Conservation (phyloP, 768 basidiomycete genomes). For the Leccinellum luteum region DNA sequence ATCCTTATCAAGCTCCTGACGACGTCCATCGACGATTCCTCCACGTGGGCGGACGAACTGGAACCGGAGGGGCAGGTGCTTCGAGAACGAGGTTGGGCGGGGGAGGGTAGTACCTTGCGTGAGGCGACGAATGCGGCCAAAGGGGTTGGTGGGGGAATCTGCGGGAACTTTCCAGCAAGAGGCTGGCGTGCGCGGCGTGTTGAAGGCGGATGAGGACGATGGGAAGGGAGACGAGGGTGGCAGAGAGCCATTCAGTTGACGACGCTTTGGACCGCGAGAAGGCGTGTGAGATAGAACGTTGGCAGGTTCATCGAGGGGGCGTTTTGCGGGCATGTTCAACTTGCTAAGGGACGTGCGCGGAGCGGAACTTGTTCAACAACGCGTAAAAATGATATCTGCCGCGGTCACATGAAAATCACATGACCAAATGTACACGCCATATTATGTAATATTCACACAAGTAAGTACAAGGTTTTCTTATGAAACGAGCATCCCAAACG, state of each 20-base stretch:
- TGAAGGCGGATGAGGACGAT: slow-evolving; percentile 23
- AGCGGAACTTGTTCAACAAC: neutral
- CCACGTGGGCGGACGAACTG: slow-evolving; percentile 46
- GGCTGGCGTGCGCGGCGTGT: slow-evolving; percentile 38
- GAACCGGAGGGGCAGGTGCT: slow-evolving; percentile 63
- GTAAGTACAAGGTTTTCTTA: too few relatives aligned
- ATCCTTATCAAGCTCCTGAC: slow-evolving; percentile 33
- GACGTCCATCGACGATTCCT: slow-evolving; percentile 11
- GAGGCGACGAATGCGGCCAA: slow-evolving; percentile 52
- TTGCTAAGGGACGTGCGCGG: neutral
- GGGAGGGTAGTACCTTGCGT: slow-evolving; percentile 39
- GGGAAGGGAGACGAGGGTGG: slow-evolving; percentile 30
- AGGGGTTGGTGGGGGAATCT: slow-evolving; percentile 72
- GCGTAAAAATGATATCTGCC: neutral
- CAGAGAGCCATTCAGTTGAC: slow-evolving; percentile 17
- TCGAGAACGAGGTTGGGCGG: slow-evolving; percentile 47
- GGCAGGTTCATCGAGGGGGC: neutral
- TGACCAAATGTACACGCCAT: neutral
- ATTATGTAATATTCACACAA: too few relatives aligned
- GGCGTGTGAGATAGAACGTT: slow-evolving; percentile 29
- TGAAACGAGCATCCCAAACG: neutral
- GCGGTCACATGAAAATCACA: neutral
- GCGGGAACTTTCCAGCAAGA: slow-evolving; percentile 46
- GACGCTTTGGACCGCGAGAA: slow-evolving; percentile 29
- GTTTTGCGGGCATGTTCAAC: neutral